Conservation (phyloP, 2,329 filamentous ascomycete genomes). For the Monosporascus sp. region DNA sequence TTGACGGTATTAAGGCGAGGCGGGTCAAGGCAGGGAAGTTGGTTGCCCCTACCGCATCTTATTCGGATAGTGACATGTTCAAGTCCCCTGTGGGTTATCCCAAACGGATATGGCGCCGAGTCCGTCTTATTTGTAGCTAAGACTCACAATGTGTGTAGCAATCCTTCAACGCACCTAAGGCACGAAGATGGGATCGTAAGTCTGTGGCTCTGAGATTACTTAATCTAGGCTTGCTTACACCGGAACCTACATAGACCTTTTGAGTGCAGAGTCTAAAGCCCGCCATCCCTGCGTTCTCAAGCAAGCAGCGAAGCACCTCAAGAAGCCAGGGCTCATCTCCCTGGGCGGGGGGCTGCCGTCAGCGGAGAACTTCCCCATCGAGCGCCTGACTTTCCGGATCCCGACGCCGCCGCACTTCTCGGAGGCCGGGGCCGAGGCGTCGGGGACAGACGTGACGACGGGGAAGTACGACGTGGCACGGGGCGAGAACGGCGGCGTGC, state of each 20-base stretch:
- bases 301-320: slow-evolving; percentile 71
- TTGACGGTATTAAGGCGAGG: slow-evolving; percentile 62
- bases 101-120: slow-evolving; percentile 15
- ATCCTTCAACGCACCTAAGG: slow-evolving; percentile 60
- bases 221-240: slow-evolving; percentile 2
- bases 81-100: slow-evolving; percentile 59
- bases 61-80: slow-evolving; percentile 76
- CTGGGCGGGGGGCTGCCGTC: slow-evolving; percentile 89
- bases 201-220: slow-evolving; percentile 17
- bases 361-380: slow-evolving; percentile 87
- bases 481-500: slow-evolving; percentile 29
- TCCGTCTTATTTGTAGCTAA: slow-evolving; percentile 18
- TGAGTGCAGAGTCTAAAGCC: slow-evolving; percentile 57
- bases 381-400: slow-evolving; percentile 69
- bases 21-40: slow-evolving; percentile 68
- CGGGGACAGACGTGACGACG: slow-evolving; percentile 50
- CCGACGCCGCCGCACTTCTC: slow-evolving; percentile 65
- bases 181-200: slow-evolving; percentile 81
- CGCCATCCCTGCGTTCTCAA: slow-evolving; percentile 71
- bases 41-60: slow-evolving; percentile 70
- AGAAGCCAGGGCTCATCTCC: slow-evolving; percentile 79
- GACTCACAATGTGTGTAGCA: slow-evolving; percentile 25
- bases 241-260: slow-evolving; percentile 37
- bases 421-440: slow-evolving; percentile 57
- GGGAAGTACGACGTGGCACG: slow-evolving; percentile 73